Conservation (phyloP, 108 stramenopile genomes). For the Schizochytrium sp. region DNA sequence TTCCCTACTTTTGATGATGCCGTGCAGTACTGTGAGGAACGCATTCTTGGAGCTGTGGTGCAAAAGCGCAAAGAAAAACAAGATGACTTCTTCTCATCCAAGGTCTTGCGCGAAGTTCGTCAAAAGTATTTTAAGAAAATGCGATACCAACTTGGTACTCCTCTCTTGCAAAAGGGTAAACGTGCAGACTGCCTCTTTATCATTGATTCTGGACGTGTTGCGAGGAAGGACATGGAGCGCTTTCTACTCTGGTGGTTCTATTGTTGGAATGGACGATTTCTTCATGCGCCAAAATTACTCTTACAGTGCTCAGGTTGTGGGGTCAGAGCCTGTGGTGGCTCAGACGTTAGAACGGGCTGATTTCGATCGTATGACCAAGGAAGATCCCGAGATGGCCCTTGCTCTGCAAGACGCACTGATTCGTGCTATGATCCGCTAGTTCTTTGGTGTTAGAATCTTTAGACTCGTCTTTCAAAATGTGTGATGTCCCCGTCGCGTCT, state of each 20-base stretch:
- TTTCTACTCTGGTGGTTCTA: conserved; percentile 17
- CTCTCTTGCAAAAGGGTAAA: not conserved
- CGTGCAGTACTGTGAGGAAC: conserved; percentile 29
- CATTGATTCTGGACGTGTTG: conserved; percentile 29
- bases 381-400: conserved; percentile 14
- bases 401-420: conserved; percentile 23
- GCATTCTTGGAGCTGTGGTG: conserved; percentile 34
- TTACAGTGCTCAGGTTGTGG: conserved; percentile 36
- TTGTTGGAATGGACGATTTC: conserved; percentile 59
- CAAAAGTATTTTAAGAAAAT: not conserved
- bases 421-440: not conserved
- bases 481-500: too few species aligned
- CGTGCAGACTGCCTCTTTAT: not conserved
- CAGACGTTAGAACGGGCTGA: not conserved
- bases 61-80: not conserved
- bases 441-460: too few species aligned
- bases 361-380: conserved; percentile 2
- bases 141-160: not conserved
- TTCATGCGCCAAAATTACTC: conserved; percentile 17
- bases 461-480: too few species aligned
- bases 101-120: not conserved
- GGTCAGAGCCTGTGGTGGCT: not conserved
- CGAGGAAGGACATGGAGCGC: not conserved
- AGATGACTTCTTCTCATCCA: not conserved
- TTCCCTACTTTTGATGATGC: not conserved